Evolutionary conservation across 1,139 yeast genomes (phyloP).

Genomic region (Kurtzmaniella quercitrusa): DNA sequence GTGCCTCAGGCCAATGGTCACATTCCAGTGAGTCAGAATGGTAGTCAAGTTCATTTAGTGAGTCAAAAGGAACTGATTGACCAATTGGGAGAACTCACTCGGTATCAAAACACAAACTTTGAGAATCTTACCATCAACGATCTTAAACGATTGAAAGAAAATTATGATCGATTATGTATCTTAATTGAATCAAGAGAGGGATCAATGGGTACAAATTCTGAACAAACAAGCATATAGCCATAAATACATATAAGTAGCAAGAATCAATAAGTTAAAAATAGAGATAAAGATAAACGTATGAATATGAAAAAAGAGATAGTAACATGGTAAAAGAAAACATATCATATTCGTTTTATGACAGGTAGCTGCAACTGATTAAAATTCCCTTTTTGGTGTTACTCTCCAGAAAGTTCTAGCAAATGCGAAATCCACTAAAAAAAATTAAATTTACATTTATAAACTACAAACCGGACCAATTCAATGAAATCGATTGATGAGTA

Average conservation of each 20-base stretch:
- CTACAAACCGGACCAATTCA: constrained; percentile 4
- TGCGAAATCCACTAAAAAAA: background rate
- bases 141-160: constrained; percentile 27
- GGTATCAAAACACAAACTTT: constrained; percentile 31
- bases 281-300: too few relatives aligned
- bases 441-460: background rate
- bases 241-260: constrained; percentile 1
- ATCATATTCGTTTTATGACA: too few relatives aligned
- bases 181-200: constrained; percentile 9
- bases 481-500: constrained; percentile 4
- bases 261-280: too few relatives aligned
- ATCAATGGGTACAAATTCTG: constrained; percentile 4
- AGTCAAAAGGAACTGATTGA: background rate
- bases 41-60: background rate
- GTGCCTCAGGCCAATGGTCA: constrained; percentile 2
- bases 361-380: background rate
- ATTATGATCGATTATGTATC: constrained; percentile 37
- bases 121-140: constrained; percentile 36
- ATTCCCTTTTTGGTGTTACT: background rate
- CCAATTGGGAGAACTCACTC: constrained; percentile 22
- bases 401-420: background rate
- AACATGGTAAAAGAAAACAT: too few relatives aligned
- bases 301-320: too few relatives aligned
- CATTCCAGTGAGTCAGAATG: background rate
- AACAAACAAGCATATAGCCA: constrained; percentile 7